These are phyloP conservation scores for Globisporangium cystogenes DNA, from an alignment of 352 stramenopile genomes.

Conservation along the genomic window DNA sequence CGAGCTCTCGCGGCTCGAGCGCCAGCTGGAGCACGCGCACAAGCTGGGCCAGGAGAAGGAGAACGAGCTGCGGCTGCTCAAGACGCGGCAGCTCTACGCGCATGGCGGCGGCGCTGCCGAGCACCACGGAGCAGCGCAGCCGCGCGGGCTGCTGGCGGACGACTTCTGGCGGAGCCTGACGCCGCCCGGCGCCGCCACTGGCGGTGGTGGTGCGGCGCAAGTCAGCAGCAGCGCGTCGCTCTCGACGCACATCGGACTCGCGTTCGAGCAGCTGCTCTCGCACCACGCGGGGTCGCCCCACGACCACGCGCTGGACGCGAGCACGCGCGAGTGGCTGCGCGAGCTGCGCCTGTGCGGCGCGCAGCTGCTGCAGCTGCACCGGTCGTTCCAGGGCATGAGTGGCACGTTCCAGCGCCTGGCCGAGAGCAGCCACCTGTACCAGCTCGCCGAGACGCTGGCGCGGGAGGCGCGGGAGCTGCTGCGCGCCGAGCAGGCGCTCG, in stretches of 20 bases:
- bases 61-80: conserved; percentile 48
- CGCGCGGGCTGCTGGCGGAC: conserved; percentile 27
- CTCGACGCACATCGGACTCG: conserved; percentile 46
- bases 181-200: conserved; percentile 16
- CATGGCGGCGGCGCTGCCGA: background rate
- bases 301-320: conserved; percentile 40
- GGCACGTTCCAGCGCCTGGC: conserved; percentile 47
- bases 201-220: too few relatives aligned
- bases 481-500: conserved; percentile 53
- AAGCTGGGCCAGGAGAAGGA: conserved; percentile 45
- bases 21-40: conserved; percentile 53
- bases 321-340: conserved; percentile 53
- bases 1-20: conserved; percentile 58
- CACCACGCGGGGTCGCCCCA: conserved; percentile 50
- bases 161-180: conserved; percentile 50
- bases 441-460: conserved; percentile 45
- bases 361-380: conserved; percentile 52
- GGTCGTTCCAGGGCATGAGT: conserved; percentile 53
- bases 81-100: conserved; percentile 44
- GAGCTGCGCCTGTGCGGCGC: conserved; percentile 45
- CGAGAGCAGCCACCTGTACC: conserved; percentile 49
- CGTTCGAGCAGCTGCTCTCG: conserved; percentile 49
- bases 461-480: conserved; percentile 40
- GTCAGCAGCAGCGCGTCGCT: conserved; percentile 27
- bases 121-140: background rate